Base-by-base conservation (phyloP, 140 eudicot genomes). In the Flaveria floridana region DNA sequence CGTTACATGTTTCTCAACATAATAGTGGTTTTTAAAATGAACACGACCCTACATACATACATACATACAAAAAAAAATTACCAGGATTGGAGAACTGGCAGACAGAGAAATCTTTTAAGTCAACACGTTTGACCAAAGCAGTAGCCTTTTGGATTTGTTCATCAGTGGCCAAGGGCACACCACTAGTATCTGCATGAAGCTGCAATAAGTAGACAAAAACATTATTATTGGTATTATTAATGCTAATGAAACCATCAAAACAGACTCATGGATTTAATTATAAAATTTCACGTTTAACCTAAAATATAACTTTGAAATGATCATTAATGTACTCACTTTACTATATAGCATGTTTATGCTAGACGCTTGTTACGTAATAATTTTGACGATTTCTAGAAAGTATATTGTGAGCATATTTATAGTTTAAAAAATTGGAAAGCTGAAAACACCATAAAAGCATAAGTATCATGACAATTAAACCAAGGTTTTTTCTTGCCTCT, bases 41-140 rank as follows among this genome's bases (percentile, higher is more conserved):
- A 34, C 41, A 34, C 41, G 41, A 6, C 41, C 7, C 41, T 34
- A 34, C 8, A 34, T 5, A 34, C 41, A 34, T 34, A 3, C 7
- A 6, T 34, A 34, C 41, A 3, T 3, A 30, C 0, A 30, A 30
- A 28, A 30, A 30, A 42, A 62, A 46, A 18, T 74, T 87, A 94
- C 99, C 96, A 59, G 99, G 99, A 84, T 94, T 94, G n/a, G 97
- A 71, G 76, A 94, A 94, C 77, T 94, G 99, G 88, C 99, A 94
- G 48, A 94, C 97, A 19, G 99, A 90, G 70, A 94, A 94, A 48
- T 90, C 90, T 82, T 82, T 88, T 58, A 94, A 77, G 81, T 94
- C 97, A 15, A 94, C 68, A 67, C 96, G 91, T 79, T 79, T 88
- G 68, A 94, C 79, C 64, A 94, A 78, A 71, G 92, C 89, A 74